Evolutionary conservation across 1,139 yeast genomes (phyloP).

Genomic region (Diutina neorugosa): DNA sequence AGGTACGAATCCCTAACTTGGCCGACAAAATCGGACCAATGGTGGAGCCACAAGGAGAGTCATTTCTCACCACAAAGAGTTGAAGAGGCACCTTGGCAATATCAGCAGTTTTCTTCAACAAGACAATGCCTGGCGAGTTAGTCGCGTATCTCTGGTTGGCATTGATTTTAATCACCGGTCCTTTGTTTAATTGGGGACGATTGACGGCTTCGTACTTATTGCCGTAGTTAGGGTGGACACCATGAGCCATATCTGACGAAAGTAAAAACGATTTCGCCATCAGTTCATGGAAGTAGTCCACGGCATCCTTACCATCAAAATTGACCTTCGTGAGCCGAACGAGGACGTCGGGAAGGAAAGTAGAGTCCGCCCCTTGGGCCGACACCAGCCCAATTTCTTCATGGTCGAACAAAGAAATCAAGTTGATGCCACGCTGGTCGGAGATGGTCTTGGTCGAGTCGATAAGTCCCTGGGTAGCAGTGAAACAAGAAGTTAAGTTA

Average conservation of each 20-base stretch:
- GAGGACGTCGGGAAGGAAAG: conserved; percentile 70
- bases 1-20: conserved; percentile 76
- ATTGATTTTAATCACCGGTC: conserved; percentile 88
- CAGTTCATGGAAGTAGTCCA: conserved; percentile 12
- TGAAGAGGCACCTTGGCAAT: conserved; percentile 57
- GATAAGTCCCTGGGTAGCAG: conserved; percentile 62
- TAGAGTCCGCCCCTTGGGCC: conserved; percentile 95
- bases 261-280: conserved; percentile 69
- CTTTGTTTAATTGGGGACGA: conserved; percentile 70
- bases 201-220: conserved; percentile 66
- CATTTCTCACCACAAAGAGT: conserved; percentile 82
- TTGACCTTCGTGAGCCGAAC: conserved; percentile 46
- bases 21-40: conserved; percentile 92
- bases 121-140: conserved; percentile 77
- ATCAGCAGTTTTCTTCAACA: conserved; percentile 64
- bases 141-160: conserved; percentile 96
- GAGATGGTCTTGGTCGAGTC: conserved; percentile 5
- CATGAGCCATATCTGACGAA: conserved; percentile 96
- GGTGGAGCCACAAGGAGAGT: conserved; percentile 91
- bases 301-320: conserved; percentile 9
- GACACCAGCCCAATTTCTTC: conserved; percentile 91
- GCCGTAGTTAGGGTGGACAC: conserved; percentile 85
- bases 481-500: conserved; percentile 76
- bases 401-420: conserved; percentile 81
- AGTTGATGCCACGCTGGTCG: conserved; percentile 50